These are phyloP conservation scores for Gastrodia elata DNA, from an alignment of 106 monocot genomes.

Conservation along the genomic window DNA sequence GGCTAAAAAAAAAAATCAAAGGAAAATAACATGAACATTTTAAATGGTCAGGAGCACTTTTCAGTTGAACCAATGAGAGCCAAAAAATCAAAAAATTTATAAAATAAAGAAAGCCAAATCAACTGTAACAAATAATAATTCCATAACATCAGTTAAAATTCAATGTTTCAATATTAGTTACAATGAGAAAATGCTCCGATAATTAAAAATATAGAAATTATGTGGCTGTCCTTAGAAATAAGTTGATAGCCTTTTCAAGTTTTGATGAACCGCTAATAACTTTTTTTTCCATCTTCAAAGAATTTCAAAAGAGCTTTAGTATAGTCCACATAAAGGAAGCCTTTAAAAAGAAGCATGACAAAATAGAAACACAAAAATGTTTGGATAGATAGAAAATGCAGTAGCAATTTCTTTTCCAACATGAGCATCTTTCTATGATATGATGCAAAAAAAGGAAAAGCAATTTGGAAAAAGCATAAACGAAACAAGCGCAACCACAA, in stretches of 20 bases:
- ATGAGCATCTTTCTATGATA: neutral
- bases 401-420: neutral
- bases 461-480: neutral
- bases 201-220: neutral
- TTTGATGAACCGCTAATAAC: neutral
- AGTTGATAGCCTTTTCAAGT: no score
- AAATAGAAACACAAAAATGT: constrained; percentile 1
- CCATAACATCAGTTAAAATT: neutral
- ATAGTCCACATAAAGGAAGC: neutral
- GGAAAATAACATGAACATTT: neutral
- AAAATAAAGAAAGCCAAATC: neutral
- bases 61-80: no score
- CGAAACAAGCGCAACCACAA: neutral
- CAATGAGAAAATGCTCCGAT: neutral
- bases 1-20: neutral
- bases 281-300: neutral
- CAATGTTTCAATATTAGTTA: neutral
- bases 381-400: neutral
- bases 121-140: neutral
- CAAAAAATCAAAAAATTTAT: neutral
- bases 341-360: neutral
- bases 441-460: neutral
- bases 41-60: no score
- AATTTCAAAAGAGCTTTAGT: neutral
- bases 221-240: neutral